Evolutionary conservation across 192 early-diverging fungal species (phyloP).

Genomic region (Backusella sp.): DNA sequence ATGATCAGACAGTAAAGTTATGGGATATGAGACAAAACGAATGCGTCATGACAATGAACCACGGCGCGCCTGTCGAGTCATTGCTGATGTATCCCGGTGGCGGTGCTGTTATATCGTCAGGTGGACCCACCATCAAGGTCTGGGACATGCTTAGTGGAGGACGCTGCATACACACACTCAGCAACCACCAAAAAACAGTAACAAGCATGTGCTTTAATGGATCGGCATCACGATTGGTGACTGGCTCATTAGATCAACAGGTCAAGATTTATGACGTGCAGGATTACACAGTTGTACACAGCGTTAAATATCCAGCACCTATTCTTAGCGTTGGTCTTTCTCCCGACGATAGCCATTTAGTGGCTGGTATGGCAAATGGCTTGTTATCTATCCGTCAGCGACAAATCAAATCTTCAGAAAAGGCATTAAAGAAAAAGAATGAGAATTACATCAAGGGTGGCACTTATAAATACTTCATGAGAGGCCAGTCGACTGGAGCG

Average conservation of each 20-base stretch:
- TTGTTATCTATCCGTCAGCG: slow-evolving; percentile 85
- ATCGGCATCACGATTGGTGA: slow-evolving; percentile 70
- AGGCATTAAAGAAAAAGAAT: slow-evolving; percentile 44
- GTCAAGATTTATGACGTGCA: slow-evolving; percentile 92
- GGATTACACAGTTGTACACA: slow-evolving; percentile 86
- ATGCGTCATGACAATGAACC: slow-evolving; percentile 75
- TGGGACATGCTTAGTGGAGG: slow-evolving; percentile 89
- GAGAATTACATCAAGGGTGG: slow-evolving; percentile 49
- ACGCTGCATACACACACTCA: slow-evolving; percentile 67
- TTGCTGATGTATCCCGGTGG: slow-evolving; percentile 84
- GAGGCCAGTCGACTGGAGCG: slow-evolving; percentile 55
- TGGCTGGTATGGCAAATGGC: slow-evolving; percentile 90
- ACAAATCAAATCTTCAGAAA: slow-evolving; percentile 74
- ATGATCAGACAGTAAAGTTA: slow-evolving; percentile 92
- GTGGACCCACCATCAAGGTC: slow-evolving; percentile 79
- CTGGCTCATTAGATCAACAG: slow-evolving; percentile 93
- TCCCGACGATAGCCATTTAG: slow-evolving; percentile 85
- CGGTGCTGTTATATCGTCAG: slow-evolving; percentile 73
- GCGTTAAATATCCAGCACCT: slow-evolving; percentile 86
- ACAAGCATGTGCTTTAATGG: slow-evolving; percentile 87
- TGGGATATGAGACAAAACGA: slow-evolving; percentile 85
- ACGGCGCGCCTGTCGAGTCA: slow-evolving; percentile 87
- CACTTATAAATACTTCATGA: slow-evolving; percentile 70
- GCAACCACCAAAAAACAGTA: slow-evolving; percentile 96
- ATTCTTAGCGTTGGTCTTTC: slow-evolving; percentile 89